These are phyloP conservation scores for Fragaria nilgerrensis DNA, from an alignment of 306 rosid species.

Conservation along the genomic window DNA sequence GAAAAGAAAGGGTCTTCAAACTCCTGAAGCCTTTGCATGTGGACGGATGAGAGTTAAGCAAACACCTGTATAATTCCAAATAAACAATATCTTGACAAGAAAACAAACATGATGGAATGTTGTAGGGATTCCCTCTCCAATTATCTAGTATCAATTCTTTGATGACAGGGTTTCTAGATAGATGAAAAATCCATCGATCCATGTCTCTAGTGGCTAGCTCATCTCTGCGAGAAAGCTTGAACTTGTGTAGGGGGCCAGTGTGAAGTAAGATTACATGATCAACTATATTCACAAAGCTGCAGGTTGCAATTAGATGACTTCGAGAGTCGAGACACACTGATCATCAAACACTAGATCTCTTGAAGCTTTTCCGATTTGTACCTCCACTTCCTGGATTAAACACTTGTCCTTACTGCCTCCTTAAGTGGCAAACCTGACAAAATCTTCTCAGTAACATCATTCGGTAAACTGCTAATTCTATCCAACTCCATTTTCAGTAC, in stretches of 20 bases:
- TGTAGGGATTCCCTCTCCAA: too few species aligned
- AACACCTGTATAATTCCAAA: constrained; percentile 42
- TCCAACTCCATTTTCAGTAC: not conserved
- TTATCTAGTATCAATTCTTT: not conserved
- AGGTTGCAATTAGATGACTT: constrained; percentile 12
- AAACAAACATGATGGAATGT: not conserved
- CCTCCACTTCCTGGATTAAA: constrained; percentile 61
- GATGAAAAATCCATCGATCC: not conserved
- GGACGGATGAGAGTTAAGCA: constrained; percentile 40
- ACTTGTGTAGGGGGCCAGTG: constrained; percentile 40
- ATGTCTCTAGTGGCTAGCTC: not conserved
- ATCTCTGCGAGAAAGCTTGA: constrained; percentile 28
- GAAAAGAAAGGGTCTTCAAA: constrained; percentile 50
- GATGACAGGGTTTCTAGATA: not conserved
- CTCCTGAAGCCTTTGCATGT: constrained; percentile 42
- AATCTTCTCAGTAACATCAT: constrained; percentile 40
- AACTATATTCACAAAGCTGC: constrained; percentile 31
- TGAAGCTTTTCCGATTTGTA: constrained; percentile 49
- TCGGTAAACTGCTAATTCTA: constrained; percentile 30
- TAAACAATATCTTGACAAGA: constrained; percentile 25
- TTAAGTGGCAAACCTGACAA: constrained; percentile 40
- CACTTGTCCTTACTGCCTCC: constrained; percentile 60
- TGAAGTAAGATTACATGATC: constrained; percentile 63
- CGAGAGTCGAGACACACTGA: constrained; percentile 7
- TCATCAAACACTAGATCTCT: constrained; percentile 48